Conservation (phyloP, 768 basidiomycete species). For the Tulasnella calospora region DNA sequence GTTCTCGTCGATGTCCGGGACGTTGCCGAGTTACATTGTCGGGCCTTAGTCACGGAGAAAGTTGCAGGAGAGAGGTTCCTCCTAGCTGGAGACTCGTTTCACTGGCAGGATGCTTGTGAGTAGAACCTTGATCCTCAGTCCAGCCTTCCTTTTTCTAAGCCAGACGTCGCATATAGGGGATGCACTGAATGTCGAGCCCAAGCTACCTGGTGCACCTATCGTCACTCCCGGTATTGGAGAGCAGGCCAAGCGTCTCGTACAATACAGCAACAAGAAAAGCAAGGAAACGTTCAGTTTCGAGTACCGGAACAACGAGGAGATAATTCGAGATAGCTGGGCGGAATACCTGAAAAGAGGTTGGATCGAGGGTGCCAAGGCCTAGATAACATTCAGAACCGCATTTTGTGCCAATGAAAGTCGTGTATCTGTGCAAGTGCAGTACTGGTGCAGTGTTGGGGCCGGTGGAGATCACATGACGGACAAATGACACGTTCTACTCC, state of each 20-base stretch:
- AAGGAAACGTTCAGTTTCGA: not conserved
- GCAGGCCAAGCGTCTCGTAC: not conserved
- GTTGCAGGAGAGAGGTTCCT: not conserved
- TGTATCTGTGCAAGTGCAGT: too few species aligned
- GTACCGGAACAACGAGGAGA: not conserved
- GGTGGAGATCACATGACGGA: too few species aligned
- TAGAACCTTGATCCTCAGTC: not conserved
- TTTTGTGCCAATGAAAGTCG: too few species aligned
- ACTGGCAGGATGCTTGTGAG: not conserved
- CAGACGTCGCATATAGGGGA: not conserved
- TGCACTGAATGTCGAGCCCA: not conserved
- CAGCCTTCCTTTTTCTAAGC: not conserved
- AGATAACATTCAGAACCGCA: too few species aligned
- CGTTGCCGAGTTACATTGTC: slow-evolving; percentile 1
- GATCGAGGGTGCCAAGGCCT: not conserved
- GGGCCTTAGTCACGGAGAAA: not conserved
- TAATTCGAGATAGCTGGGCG: not conserved
- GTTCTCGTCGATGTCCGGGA: not conserved
- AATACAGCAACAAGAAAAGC: not conserved
- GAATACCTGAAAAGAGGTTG: not conserved
- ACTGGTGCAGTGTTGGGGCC: not conserved
- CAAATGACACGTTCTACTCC: not conserved
- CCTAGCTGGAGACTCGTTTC: not conserved
- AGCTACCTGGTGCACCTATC: not conserved
- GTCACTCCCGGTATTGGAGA: not conserved